Percentiles rank a stretch among this genome's conserved stretches.
Conservation (phyloP, 2,329 filamentous ascomycete genomes). For the Tolypocladium ovalisporum region DNA sequence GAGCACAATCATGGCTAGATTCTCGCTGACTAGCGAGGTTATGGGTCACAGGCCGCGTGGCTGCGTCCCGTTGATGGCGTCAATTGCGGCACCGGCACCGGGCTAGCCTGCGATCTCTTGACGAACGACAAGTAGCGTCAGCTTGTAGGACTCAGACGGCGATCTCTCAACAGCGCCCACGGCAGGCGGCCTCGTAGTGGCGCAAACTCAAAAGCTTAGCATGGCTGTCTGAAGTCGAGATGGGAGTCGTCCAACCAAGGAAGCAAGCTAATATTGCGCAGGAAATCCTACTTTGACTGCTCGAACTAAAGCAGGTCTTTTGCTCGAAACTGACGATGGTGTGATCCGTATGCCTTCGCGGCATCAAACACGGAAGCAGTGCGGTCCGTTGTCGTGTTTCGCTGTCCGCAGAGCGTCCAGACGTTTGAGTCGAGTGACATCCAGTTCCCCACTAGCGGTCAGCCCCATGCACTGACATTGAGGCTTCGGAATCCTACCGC, state of each 20-base stretch:
- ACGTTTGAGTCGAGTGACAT: not conserved
- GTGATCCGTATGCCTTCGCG: not conserved
- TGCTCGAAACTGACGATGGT: not conserved
- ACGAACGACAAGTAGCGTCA: not conserved
- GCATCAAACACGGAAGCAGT: not conserved
- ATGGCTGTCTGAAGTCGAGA: not conserved
- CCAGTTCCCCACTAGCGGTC: slow-evolving; percentile 8
- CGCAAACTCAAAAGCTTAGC: not conserved
- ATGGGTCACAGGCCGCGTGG: not conserved
- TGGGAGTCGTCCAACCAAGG: not conserved
- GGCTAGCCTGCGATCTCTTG: not conserved
- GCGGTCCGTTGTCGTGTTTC: not conserved
- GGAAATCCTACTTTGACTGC: not conserved
- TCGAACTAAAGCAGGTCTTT: not conserved
- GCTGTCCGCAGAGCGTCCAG: not conserved
- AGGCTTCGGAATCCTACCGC: slow-evolving; percentile 9
- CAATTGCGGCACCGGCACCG: not conserved
- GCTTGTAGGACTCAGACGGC: not conserved
- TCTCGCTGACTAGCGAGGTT: not conserved
- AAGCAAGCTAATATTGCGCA: not conserved
- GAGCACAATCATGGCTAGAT: not conserved
- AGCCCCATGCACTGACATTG: slow-evolving; percentile 5
- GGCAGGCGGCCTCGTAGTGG: not conserved
- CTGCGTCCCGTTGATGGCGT: not conserved
- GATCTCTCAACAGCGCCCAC: not conserved